Base-by-base conservation (phyloP, 2,329 filamentous ascomycete genomes). In the Hypoxylon sp. region DNA sequence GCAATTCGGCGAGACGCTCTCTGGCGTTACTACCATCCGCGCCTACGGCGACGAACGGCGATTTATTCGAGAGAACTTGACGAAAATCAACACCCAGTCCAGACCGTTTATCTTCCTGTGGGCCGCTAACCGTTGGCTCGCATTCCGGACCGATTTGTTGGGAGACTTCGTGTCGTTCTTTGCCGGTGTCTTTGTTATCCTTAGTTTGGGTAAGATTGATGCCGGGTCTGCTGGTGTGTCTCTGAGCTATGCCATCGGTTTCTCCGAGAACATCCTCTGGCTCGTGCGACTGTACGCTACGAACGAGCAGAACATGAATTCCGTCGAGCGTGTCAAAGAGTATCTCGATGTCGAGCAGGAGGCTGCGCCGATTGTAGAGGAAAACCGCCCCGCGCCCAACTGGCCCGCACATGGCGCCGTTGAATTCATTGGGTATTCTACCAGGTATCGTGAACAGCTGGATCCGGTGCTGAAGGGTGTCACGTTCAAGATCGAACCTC, bases 291-390 rank as follows among this genome's bases (percentile, higher is more conserved):
- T 97, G 11, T 99, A 99, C 73, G 89, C 93, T 0, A 87, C 91
- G 71, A 97, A 98, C 70, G 95, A 99, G 77, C 95, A 99, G 76
- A 98, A 97, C 77, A 98, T 99, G 95, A 99, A 99, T 77, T 94
- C 94, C 2, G 93, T 98, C 45, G 95, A 99, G 77, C 91, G 95
- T 70, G 89, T 99, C 71, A 96, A 97, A 78, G 95, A 99, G 73
- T 99, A 98, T 71, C 84, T 98, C 29, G 92, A 98, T 40, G 90
- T 99, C 1, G 94, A 98, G 68, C 94, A 97, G 73, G 95, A 99
- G 77, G 93, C 95, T 1, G 80, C 84, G 0, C 82, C 90, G 1
- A 80, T 96, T 35, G 84, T 96, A 35, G 87, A 92, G 51, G 87
- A 94, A 57, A 90, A 86, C 63, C 84, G 91, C 23, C 95, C 95